Evolutionary conservation across 257 asterid genomes (phyloP).

Genomic region (Nicotiana benthamiana): DNA sequence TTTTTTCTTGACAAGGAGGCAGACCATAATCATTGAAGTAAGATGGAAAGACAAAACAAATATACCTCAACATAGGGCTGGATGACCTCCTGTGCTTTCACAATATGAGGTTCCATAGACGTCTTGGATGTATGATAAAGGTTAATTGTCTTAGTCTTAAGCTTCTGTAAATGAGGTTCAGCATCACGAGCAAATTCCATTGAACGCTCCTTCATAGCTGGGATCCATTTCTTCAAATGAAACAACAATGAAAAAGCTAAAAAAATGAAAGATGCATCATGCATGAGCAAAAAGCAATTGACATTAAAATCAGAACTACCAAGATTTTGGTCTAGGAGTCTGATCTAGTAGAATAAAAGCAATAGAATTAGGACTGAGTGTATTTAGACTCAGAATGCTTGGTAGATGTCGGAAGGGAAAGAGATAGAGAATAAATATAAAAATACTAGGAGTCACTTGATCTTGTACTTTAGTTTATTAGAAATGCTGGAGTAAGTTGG

Average conservation of each 20-base stretch:
- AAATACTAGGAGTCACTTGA: too few species aligned
- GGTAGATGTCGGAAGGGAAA: too few species aligned
- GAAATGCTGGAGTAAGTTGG: too few species aligned
- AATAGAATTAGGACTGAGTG: too few species aligned
- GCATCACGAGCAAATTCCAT: conserved; percentile 8
- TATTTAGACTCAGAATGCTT: too few species aligned
- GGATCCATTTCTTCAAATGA: conserved; percentile 31
- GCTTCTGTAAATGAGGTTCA: conserved; percentile 17
- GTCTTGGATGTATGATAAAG: conserved; percentile 22
- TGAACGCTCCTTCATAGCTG: conserved; percentile 22
- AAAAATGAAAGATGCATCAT: too few species aligned
- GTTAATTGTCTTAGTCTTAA: conserved; percentile 17
- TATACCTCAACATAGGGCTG: conserved; percentile 33
- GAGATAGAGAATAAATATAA: too few species aligned
- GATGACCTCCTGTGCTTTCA: conserved; percentile 12
- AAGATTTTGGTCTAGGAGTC: too few species aligned
- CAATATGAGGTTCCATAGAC: conserved; percentile 19
- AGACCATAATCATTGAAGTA: neutral
- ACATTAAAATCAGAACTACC: too few species aligned
- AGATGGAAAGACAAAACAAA: neutral
- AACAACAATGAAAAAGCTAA: neutral
- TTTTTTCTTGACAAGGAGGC: neutral
- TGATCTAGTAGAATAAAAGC: too few species aligned
- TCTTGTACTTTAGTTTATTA: too few species aligned
- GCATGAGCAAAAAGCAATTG: too few species aligned